Evolutionary conservation across 352 stramenopile genomes (phyloP).

Genomic region (Pythium myriotylum): DNA sequence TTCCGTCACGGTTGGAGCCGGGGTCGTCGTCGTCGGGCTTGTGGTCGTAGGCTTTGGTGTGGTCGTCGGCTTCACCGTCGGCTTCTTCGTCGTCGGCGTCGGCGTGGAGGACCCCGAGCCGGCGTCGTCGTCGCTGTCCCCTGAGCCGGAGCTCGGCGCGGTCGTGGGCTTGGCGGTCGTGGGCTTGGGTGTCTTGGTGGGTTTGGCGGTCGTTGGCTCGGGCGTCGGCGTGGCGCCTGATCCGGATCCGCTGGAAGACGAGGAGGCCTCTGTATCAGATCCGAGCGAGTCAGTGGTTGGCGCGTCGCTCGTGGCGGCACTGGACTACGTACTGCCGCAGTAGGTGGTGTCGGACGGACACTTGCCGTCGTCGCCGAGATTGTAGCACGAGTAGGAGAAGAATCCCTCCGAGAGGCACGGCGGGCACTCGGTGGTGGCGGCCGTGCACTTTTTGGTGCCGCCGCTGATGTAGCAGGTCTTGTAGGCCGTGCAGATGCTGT

Average conservation of each 20-base stretch:
- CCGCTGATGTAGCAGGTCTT: slow-evolving; percentile 19
- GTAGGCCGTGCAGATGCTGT: slow-evolving; percentile 18
- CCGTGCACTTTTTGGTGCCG: slow-evolving; percentile 14
- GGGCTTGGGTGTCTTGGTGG: slow-evolving; percentile 12
- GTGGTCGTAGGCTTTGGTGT: slow-evolving; percentile 30
- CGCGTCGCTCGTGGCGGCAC: neutral
- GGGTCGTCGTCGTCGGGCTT: slow-evolving; percentile 29
- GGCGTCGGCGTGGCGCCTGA: slow-evolving; percentile 4
- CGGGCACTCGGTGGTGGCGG: slow-evolving; percentile 13
- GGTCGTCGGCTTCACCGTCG: slow-evolving; percentile 27
- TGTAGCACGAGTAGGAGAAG: slow-evolving; percentile 24
- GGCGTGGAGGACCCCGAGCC: slow-evolving; percentile 4
- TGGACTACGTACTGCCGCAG: slow-evolving; percentile 16
- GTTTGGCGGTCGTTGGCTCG: slow-evolving; percentile 7
- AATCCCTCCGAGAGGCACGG: slow-evolving; percentile 16
- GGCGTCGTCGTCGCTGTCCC: neutral
- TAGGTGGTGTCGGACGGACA: slow-evolving; percentile 14
- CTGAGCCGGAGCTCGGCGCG: neutral
- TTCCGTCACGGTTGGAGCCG: slow-evolving; percentile 22
- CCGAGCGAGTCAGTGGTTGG: neutral
- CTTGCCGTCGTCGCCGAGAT: slow-evolving; percentile 10
- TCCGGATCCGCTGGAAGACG: slow-evolving; percentile 2
- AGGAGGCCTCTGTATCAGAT: neutral
- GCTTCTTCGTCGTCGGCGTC: slow-evolving; percentile 22
- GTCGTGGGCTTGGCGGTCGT: slow-evolving; percentile 1